Evolutionary conservation across 2,329 filamentous ascomycete species (phyloP), one percentile per base, ranked within the genome.

Genomic region (Mollisia scopiformis): DNA sequence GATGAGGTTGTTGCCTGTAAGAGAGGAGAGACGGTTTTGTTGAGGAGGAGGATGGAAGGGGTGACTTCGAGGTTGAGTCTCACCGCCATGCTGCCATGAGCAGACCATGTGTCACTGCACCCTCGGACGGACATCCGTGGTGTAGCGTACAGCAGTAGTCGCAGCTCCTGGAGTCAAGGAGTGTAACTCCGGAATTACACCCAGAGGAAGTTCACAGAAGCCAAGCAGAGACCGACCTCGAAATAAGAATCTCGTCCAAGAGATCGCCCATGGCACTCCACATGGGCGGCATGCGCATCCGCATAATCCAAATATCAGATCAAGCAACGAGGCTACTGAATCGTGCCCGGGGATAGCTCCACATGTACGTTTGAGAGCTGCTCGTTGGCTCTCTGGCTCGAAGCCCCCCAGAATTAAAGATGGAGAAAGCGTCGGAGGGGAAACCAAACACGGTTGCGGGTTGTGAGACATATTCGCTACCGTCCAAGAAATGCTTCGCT

Each of bases 401-500:
- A 21, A n/a, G 14, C 3, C 37, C 21, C 19, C 37, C 37, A 41
- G 10, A 49, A 49, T 33, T 11, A 30, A 46, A 58, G 23, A 52
- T 43, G 56, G 53, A 46, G 46, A 55, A 27, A 55, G 21, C 47
- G 46, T 33, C 53, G 23, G 39, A 28, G 23, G 31, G 13, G 21
- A 21, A 11, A 21, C 16, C 41, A 28, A 28, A 33, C 35, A 25
- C 33, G 47, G 19, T 52, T 19, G 43, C 23, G 28, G 43, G 19
- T 13, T 39, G 14, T 49, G 28, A 50, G 28, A 50, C 30, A 37
- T 30, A 31, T 23, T 35, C 55, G 55, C n/a, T 57, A 51, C 55
- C 55, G 55, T 23, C 43, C 30, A 28, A 25, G 25, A 39, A 47
- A 33, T 21, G 7, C 19, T 23, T 16, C 33, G 23, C 23, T n/a